Conservation (phyloP, 768 basidiomycete species). For the Leccinum arenicola region DNA sequence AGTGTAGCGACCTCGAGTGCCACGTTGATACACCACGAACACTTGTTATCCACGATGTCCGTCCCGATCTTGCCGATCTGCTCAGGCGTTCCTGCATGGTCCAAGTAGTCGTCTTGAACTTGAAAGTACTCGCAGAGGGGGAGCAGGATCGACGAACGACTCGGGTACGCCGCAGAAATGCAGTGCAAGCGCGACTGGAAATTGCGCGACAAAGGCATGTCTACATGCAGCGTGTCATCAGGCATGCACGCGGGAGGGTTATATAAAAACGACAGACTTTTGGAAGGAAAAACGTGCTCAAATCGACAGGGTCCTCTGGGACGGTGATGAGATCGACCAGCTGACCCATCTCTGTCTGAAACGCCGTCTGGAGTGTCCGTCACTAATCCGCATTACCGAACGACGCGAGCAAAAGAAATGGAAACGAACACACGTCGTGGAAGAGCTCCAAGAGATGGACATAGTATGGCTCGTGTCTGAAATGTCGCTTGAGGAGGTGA, state of each 20-base stretch:
- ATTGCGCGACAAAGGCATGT: background rate
- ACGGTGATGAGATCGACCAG: background rate
- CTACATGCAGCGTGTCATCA: background rate
- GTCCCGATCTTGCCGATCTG: constrained; percentile 96
- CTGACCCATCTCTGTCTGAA: constrained; percentile 3
- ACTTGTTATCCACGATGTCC: constrained; percentile 98
- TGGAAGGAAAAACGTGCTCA: constrained; percentile 3
- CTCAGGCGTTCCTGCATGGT: constrained; percentile 87
- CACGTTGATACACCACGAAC: constrained; percentile 92
- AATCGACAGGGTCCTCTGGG: background rate
- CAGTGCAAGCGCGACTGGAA: constrained; percentile 3
- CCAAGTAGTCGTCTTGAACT: constrained; percentile 81
- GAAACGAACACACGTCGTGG: constrained; percentile 59
- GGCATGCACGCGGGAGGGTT: background rate
- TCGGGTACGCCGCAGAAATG: constrained; percentile 2
- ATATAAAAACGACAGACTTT: background rate
- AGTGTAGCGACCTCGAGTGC: constrained; percentile 68
- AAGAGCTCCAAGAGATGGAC: constrained; percentile 88
- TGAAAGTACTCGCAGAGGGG: constrained; percentile 3
- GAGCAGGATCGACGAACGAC: constrained; percentile 1
- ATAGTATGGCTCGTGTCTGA: constrained; percentile 78
- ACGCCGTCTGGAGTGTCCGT: background rate
- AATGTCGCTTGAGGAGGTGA: constrained; percentile 82
- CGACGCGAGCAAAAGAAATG: background rate
- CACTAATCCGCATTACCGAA: background rate